A percentile compares a stretch with the other conserved stretches of the same genome.
These are phyloP conservation scores for Emmonsiellopsis sp. DNA, from an alignment of 2,329 filamentous ascomycete genomes.

Conservation along the genomic window DNA sequence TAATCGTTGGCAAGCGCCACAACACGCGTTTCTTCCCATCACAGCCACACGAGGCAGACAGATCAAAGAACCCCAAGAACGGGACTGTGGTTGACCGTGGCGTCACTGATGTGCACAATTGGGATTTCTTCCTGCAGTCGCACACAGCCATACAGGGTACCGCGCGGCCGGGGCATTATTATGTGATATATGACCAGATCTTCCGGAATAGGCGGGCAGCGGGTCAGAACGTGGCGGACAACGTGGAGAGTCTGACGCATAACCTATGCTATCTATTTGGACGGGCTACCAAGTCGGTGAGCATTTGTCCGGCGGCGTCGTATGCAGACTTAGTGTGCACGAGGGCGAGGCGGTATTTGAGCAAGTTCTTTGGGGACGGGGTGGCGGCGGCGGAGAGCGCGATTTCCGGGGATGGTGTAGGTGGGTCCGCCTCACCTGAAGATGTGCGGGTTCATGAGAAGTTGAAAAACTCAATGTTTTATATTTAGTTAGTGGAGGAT, in stretches of 20 bases:
- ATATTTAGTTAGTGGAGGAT: not conserved
- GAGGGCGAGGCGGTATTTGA: conserved; percentile 62
- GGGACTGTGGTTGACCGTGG: conserved; percentile 82
- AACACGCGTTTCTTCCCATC: conserved; percentile 80
- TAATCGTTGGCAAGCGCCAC: conserved; percentile 81
- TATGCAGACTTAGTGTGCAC: conserved; percentile 82
- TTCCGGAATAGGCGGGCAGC: conserved; percentile 35
- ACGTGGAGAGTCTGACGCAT: conserved; percentile 64
- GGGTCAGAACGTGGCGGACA: conserved; percentile 46
- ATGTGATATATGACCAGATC: conserved; percentile 61
- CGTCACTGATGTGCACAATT: conserved; percentile 63
- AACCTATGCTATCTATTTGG: conserved; percentile 76
- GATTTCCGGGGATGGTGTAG: not conserved
- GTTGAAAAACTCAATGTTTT: not conserved
- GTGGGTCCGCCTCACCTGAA: not conserved
- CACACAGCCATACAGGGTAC: conserved; percentile 76
- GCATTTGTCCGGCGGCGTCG: conserved; percentile 78
- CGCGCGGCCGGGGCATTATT: conserved; percentile 74
- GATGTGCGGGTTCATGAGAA: not conserved
- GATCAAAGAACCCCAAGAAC: conserved; percentile 55
- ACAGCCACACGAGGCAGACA: conserved; percentile 37
- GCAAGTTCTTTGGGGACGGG: conserved; percentile 42
- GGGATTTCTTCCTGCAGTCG: conserved; percentile 79
- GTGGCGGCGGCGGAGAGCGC: not conserved
- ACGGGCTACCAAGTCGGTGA: conserved; percentile 76